Base-by-base conservation (phyloP, 2,329 filamentous ascomycete genomes). In the Exophiala sp. region DNA sequence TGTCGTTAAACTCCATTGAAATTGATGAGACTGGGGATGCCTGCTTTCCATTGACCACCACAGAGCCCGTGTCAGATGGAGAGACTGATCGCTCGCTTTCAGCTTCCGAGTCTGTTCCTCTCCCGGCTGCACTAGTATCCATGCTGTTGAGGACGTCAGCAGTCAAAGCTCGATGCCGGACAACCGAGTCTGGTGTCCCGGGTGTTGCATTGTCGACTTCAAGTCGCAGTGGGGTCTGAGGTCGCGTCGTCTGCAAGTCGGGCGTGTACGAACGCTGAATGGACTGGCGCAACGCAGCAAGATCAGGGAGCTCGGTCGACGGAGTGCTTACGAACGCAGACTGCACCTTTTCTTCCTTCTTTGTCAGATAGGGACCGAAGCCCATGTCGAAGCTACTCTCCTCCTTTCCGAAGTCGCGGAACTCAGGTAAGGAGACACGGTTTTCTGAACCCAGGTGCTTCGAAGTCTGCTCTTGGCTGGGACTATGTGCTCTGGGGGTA, bases 141-240 rank as follows among this genome's bases (percentile, higher is more conserved):
- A 45, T 23, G 13, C 38, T 34, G 10, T 14, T 18, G 11, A 21
- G 22, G 16, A 50, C 37, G 7, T n/a, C 29, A 13, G 37, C 13
- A 22, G 2, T 70, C 1, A 73, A 69, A 41, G 87, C 67, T 1
- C 82, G 81, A 62, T 90, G 86, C 55, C 87, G 86, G 57, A 96
- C 91, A 18, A 97, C 90, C 5, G 91, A 97, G 43, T 89, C 86
- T 11, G 91, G 90, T 6, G 88, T 94, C 27, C 81, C 79, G 8
- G 81, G 81, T 55, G 85, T 82, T 2, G 64, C 62, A 14, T 48
- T 48, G 11, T 54, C 47, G 3, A 58, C 43, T 14, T 45, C 55
- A 27, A 29, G 65, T 59, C 42, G 60, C 59, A 37, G 68, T 49
- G 55, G 68, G 65, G 52, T 60, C 14, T 49, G 54, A 22, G 56